These are phyloP conservation scores for Trebouxia gelatinosa DNA, from an alignment of 163 green algal species.

Conservation along the genomic window DNA sequence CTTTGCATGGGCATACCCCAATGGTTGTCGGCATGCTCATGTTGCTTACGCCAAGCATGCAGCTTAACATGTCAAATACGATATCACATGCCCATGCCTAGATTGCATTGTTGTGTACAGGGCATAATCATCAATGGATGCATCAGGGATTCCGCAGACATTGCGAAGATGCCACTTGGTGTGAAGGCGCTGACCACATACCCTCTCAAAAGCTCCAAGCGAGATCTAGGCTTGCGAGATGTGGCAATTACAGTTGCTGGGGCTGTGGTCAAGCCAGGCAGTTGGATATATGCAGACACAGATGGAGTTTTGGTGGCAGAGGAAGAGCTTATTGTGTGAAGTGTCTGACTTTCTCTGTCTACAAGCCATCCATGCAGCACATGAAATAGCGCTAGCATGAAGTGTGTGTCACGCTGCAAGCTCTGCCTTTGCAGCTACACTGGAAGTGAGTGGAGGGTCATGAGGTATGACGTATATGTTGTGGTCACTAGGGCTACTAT, in stretches of 20 bases:
- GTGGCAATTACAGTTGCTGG: constrained; percentile 86
- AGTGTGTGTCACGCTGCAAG: too few relatives aligned
- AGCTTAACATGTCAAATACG: too few relatives aligned
- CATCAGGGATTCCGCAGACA: constrained; percentile 90
- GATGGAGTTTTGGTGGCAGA: constrained; percentile 84
- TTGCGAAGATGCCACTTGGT: constrained; percentile 80
- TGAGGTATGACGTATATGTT: too few relatives aligned
- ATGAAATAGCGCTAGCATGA: too few relatives aligned
- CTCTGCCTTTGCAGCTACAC: too few relatives aligned
- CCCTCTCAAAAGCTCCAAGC: constrained; percentile 94
- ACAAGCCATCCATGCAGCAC: too few relatives aligned
- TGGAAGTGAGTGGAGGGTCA: too few relatives aligned
- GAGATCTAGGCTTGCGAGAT: constrained; percentile 83
- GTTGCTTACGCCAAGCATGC: too few relatives aligned
- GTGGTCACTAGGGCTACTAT: too few relatives aligned
- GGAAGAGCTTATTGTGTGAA: constrained; percentile 56
- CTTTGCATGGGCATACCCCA: constrained; percentile 16
- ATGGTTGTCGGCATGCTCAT: too few relatives aligned
- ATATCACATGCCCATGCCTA: too few relatives aligned
- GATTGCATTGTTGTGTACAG: constrained; percentile 50
- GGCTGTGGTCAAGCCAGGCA: constrained; percentile 73
- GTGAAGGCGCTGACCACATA: constrained; percentile 93
- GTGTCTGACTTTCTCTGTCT: too few relatives aligned
- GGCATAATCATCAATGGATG: constrained; percentile 95
- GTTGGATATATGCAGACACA: constrained; percentile 87